phyloP scores from a whole-genome alignment of 2,329 filamentous ascomycete genomes.

The Hypoxylon sp. region DNA sequence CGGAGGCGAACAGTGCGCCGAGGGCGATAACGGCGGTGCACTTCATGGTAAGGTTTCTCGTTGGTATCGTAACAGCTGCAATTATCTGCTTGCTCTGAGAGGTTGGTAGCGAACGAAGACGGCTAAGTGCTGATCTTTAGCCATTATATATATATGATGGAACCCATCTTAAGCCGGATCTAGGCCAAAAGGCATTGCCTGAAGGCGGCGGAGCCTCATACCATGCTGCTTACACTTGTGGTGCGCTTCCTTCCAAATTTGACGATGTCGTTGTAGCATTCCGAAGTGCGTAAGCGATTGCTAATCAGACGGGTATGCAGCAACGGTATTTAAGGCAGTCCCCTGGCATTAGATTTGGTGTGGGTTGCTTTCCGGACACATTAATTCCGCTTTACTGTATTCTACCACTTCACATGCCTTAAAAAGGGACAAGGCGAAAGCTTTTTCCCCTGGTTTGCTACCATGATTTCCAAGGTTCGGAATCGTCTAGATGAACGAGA shows the following conservation, averaged over 20 bases:
- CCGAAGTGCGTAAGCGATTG: slow-evolving; percentile 34
- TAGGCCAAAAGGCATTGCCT: slow-evolving; percentile 9
- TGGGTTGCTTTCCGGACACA: slow-evolving; percentile 13
- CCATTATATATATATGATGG: slow-evolving; percentile 19
- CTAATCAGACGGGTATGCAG: slow-evolving; percentile 27
- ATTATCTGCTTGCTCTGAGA: slow-evolving; percentile 1
- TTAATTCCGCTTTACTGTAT: slow-evolving; percentile 21
- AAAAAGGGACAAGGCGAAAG: background rate
- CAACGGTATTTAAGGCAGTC: slow-evolving; percentile 6
- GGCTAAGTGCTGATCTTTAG: slow-evolving; percentile 9
- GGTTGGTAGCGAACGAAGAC: background rate
- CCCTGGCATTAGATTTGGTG: slow-evolving; percentile 16
- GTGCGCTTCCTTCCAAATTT: slow-evolving; percentile 18
- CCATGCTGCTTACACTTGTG: slow-evolving; percentile 13
- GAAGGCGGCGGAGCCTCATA: slow-evolving; percentile 16
- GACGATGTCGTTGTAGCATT: slow-evolving; percentile 10
- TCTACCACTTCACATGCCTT: slow-evolving; percentile 13
- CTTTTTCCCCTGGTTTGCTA: slow-evolving; percentile 9
- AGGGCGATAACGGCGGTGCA: slow-evolving; percentile 21
- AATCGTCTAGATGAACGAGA: background rate
- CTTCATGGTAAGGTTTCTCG: slow-evolving; percentile 32
- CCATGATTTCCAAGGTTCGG: background rate
- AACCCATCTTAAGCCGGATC: slow-evolving; percentile 2
- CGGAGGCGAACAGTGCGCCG: slow-evolving; percentile 20
- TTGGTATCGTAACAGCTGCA: background rate